Conservation (phyloP, 768 basidiomycete species). For the Hemileccinum impolitum region DNA sequence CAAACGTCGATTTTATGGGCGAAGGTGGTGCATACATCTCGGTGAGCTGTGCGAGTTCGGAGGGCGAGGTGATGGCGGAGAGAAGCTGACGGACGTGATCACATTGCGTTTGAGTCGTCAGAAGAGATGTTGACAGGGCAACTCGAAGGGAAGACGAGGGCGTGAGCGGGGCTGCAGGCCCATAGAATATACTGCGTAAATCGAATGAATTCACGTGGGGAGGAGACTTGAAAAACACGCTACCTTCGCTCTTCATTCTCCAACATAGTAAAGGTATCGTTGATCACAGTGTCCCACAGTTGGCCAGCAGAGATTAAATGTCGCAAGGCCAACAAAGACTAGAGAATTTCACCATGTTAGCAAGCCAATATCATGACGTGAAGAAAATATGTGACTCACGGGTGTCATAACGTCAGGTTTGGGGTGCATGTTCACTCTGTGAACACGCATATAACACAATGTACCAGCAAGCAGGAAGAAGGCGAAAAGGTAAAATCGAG, state of each 20-base stretch:
- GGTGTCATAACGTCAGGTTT: constrained; percentile 51
- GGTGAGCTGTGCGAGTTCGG: constrained; percentile 70
- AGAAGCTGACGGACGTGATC: constrained; percentile 80
- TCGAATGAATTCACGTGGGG: background rate
- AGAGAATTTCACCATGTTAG: constrained; percentile 6
- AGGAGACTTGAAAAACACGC: constrained; percentile 8
- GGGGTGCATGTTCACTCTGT: constrained; percentile 28
- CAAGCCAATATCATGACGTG: background rate
- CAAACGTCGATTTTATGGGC: constrained; percentile 35
- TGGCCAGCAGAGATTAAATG: constrained; percentile 65
- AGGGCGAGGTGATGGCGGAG: constrained; percentile 68
- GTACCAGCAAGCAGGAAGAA: constrained; percentile 38
- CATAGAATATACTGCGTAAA: constrained; percentile 34
- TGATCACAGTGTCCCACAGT: constrained; percentile 71
- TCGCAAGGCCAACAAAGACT: constrained; percentile 67
- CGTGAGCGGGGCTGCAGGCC: constrained; percentile 33
- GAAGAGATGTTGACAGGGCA: constrained; percentile 68
- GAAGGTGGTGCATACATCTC: constrained; percentile 90
- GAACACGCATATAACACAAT: constrained; percentile 39
- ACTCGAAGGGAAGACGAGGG: constrained; percentile 48
- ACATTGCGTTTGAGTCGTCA: constrained; percentile 75
- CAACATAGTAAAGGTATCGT: constrained; percentile 60
- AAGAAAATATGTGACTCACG: constrained; percentile 37
- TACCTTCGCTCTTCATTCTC: constrained; percentile 73
- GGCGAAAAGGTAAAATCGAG: constrained; percentile 42